phyloP scores from a whole-genome alignment of 1,284 basidiomycete genomes.

The Tylopilus sp. region DNA sequence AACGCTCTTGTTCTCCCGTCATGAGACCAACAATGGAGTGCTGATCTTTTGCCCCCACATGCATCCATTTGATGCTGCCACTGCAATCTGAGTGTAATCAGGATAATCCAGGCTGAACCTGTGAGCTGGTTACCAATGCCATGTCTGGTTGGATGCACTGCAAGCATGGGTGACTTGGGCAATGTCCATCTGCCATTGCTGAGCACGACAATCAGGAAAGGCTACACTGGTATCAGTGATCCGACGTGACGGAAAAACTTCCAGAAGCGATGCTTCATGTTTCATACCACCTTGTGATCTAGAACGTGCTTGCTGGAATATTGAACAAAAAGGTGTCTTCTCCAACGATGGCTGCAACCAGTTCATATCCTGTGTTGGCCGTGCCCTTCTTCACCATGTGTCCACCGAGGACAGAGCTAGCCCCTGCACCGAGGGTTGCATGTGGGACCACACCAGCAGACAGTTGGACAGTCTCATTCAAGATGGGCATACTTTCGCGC shows the following conservation, averaged over 20 bases:
- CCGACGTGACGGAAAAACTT: too few species aligned
- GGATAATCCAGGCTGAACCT: constrained; percentile 64
- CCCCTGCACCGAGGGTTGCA: constrained; percentile 58
- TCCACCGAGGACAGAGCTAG: constrained; percentile 52
- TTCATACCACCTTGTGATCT: constrained; percentile 64
- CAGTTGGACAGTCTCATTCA: constrained; percentile 66
- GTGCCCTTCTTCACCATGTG: constrained; percentile 26
- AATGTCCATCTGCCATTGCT: constrained; percentile 72
- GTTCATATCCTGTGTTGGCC: constrained; percentile 37
- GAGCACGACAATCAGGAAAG: constrained; percentile 63
- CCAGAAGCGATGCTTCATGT: constrained; percentile 54
- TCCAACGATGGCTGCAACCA: constrained; percentile 57
- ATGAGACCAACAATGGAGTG: too few species aligned
- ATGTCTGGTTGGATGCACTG: constrained; percentile 55
- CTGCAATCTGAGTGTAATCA: constrained; percentile 58
- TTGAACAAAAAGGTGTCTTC: constrained; percentile 67
- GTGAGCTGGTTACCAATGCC: constrained; percentile 51
- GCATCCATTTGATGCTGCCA: constrained; percentile 58
- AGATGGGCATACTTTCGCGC: constrained; percentile 40
- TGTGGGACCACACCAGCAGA: constrained; percentile 49
- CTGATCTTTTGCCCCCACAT: constrained; percentile 54
- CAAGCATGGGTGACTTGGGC: constrained; percentile 59
- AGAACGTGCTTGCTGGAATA: constrained; percentile 59
- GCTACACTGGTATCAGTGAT: constrained; percentile 37
- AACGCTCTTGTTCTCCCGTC: too few species aligned